Evolutionary conservation across 1,284 basidiomycete species (phyloP).

Genomic region (Trametes hirsuta): DNA sequence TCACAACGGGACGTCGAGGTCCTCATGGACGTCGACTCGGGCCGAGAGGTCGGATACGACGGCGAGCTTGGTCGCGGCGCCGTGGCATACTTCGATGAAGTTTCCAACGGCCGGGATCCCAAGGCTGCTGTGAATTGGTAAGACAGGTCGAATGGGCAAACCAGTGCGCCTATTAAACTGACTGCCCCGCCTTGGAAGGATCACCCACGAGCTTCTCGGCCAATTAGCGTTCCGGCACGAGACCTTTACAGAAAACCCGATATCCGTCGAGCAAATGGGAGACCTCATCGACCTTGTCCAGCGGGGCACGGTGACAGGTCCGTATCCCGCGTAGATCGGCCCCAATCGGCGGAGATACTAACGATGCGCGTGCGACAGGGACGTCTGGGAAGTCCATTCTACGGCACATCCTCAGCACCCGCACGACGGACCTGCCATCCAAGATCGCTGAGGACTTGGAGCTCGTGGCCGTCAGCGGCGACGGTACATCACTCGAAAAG

Average conservation of each 20-base stretch:
- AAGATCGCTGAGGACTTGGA: conserved; percentile 54
- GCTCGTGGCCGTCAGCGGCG: conserved; percentile 44
- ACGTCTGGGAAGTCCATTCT: conserved; percentile 75
- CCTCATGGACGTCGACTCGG: conserved; percentile 73
- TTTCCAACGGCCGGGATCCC: conserved; percentile 61
- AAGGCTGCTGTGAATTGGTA: conserved; percentile 88
- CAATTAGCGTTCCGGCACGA: conserved; percentile 66
- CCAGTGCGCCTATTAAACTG: background rate
- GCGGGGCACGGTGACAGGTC: conserved; percentile 68
- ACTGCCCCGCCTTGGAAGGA: conserved; percentile 50
- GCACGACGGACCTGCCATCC: conserved; percentile 41
- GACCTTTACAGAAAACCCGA: conserved; percentile 63
- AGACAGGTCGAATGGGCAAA: background rate
- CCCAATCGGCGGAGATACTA: background rate
- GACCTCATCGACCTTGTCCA: conserved; percentile 82
- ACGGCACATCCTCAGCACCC: conserved; percentile 59
- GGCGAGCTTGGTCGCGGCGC: conserved; percentile 56
- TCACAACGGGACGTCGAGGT: conserved; percentile 72
- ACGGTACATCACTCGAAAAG: conserved; percentile 44
- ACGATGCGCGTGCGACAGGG: conserved; percentile 42
- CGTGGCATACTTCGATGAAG: conserved; percentile 77
- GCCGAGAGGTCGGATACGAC: conserved; percentile 63
- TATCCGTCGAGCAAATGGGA: conserved; percentile 70
- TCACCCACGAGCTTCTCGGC: conserved; percentile 85
- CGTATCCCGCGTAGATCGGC: conserved; percentile 2